These are phyloP conservation scores for Salisapilia sapeloensis DNA, from an alignment of 352 stramenopile species.

Conservation along the genomic window DNA sequence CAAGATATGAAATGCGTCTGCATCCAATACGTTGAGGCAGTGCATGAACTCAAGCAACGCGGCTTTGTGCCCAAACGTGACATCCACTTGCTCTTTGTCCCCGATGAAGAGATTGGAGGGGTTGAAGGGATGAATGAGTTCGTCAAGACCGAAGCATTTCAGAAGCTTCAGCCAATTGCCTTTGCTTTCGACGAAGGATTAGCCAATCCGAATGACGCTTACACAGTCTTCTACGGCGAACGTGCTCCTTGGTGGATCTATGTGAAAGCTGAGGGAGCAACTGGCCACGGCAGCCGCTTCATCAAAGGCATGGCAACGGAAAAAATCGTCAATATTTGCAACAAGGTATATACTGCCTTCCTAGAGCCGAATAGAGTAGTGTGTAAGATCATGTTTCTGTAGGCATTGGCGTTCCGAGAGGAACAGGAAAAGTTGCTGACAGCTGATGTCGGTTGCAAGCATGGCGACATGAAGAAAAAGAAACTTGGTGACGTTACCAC, in stretches of 20 bases:
- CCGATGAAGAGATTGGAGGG: conserved; percentile 89
- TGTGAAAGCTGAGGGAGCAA: conserved; percentile 54
- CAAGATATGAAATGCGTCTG: conserved; percentile 96
- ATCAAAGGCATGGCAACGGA: conserved; percentile 89
- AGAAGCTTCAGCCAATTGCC: conserved; percentile 58
- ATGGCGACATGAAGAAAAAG: conserved; percentile 83
- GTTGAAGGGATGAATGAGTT: conserved; percentile 85
- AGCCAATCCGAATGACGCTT: conserved; percentile 75
- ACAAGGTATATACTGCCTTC: conserved; percentile 21
- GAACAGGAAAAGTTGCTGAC: conserved; percentile 78
- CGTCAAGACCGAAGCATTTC: conserved; percentile 72
- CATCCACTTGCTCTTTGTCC: conserved; percentile 87
- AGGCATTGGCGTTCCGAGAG: conserved; percentile 74
- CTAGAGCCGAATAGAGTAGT: conserved; percentile 19
- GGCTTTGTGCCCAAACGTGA: conserved; percentile 70
- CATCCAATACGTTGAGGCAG: conserved; percentile 89
- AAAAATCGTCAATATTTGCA: conserved; percentile 84
- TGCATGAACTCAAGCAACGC: conserved; percentile 44
- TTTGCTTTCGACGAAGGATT: conserved; percentile 92
- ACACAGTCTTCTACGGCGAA: conserved; percentile 95
- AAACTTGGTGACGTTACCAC: conserved; percentile 92
- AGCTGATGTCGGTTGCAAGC: conserved; percentile 65
- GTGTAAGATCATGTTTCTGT: background rate
- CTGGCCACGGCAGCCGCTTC: conserved; percentile 85
- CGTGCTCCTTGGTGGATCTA: conserved; percentile 86